Conservation (phyloP, 257 asterid genomes). For the Scutellaria galericulata region DNA sequence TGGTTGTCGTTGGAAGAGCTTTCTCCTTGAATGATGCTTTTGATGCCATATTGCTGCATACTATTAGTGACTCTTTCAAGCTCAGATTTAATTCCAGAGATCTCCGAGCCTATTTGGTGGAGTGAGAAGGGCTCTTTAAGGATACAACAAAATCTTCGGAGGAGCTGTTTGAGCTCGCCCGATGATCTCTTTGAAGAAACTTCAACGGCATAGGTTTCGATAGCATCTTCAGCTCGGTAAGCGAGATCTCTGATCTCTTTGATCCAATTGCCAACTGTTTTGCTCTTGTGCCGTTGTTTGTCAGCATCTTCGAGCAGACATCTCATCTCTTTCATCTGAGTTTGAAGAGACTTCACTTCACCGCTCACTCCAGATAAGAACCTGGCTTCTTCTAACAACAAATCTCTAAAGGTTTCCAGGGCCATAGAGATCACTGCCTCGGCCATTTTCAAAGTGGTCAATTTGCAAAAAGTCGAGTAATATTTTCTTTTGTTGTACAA, state of each 20-base stretch:
- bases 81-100: no score
- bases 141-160: not conserved
- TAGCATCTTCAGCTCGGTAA: slow-evolving; percentile 11
- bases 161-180: not conserved
- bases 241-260: not conserved
- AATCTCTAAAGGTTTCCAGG: not conserved
- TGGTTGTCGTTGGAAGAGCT: no score
- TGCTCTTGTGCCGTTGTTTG: not conserved
- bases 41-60: no score
- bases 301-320: slow-evolving; percentile 25
- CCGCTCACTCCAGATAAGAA: not conserved
- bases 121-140: no score
- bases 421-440: not conserved
- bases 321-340: slow-evolving; percentile 5
- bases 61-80: no score
- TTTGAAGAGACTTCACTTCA: not conserved
- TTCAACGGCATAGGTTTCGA: not conserved
- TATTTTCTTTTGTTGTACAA: no score
- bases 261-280: slow-evolving; percentile 1
- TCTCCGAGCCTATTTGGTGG: no score
- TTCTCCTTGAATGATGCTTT: no score
- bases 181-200: not conserved
- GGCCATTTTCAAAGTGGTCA: not conserved
- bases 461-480: no score
- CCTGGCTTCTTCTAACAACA: no score